Evolutionary conservation across 352 stramenopile species (phyloP), one percentile per base, ranked within the genome.

Genomic region (Phytophthora cajani): DNA sequence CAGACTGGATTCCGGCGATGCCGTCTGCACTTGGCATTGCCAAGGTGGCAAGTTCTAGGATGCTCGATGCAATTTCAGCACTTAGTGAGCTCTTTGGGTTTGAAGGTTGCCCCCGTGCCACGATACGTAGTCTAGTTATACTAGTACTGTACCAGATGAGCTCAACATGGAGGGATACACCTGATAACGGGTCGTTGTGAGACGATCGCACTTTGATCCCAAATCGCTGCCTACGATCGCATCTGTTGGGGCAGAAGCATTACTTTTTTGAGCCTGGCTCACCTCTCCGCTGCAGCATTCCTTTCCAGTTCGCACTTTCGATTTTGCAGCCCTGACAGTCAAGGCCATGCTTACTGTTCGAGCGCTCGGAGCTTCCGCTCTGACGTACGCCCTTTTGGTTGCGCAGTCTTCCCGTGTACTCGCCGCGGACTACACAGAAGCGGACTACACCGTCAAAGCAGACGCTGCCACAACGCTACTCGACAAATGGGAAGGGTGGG

Each of bases 401-500:
- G 36, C 56, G 4, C 51, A 67, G 8, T 21, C 40, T 11, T 50
- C 57, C 9, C 42, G 59, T 10, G 36, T 36, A 32, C 58, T 62
- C 17, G 44, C 62, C 5, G 68, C 47, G 11, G 62, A 71, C 19
- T 71, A 67, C 51, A 63, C 56, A 2, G 61, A 71, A 32, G 46
- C 56, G 16, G 62, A 72, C 46, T 75, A 74, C 57, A 74, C 66
- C 4, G 66, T 78, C 8, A 74, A 71, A 42, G 17, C 62, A 19
- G 61, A 74, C 64, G 53, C 60, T 11, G 30, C 32, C 30, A 71
- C 63, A 23, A 69, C 64, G 21, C 21, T 80, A 5, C 42, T 73
- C 17, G 46, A 66, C 8, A 59, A 40, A 1, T 90, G 79, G 81
- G 77, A 87, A 74, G 79, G 79, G 47, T 89, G 75, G 72, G 79